Conservation (phyloP, 345 rosid species). For the Arabidopsis suecica region DNA sequence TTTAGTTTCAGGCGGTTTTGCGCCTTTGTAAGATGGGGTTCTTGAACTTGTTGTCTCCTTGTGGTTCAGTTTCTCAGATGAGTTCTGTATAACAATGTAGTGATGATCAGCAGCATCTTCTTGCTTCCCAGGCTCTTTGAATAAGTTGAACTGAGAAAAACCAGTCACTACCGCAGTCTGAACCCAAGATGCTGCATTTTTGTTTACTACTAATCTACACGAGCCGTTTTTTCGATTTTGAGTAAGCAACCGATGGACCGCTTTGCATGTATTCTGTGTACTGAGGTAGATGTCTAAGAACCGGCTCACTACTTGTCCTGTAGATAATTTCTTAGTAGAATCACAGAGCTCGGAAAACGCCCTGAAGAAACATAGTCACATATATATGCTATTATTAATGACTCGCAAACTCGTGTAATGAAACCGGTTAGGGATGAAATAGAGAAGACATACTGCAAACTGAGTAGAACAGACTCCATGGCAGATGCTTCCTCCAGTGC, state of each 20-base stretch:
- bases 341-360: slow-evolving; percentile 49
- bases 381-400: neutral
- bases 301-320: slow-evolving; percentile 44
- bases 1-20: slow-evolving; percentile 28
- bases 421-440: neutral
- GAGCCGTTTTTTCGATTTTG: slow-evolving; percentile 33
- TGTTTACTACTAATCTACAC: slow-evolving; percentile 27
- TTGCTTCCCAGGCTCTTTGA: slow-evolving; percentile 40
- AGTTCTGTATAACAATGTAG: slow-evolving; percentile 43
- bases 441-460: slow-evolving; percentile 47
- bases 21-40: slow-evolving; percentile 29
- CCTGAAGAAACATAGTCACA: slow-evolving; percentile 40
- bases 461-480: slow-evolving; percentile 46
- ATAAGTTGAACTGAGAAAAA: slow-evolving; percentile 50
- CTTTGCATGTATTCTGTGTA: slow-evolving; percentile 42
- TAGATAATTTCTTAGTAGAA: slow-evolving; percentile 42
- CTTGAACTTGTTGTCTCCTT: slow-evolving; percentile 39
- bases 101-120: slow-evolving; percentile 32
- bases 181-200: slow-evolving; percentile 53
- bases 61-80: slow-evolving; percentile 30
- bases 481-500: slow-evolving; percentile 57
- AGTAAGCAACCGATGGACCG: slow-evolving; percentile 42
- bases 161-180: slow-evolving; percentile 50
- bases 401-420: neutral
- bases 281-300: slow-evolving; percentile 52